Evolutionary conservation across 305 asterid species (phyloP), one percentile per base, ranked within the genome.

Genomic region (Rubia peregrina): DNA sequence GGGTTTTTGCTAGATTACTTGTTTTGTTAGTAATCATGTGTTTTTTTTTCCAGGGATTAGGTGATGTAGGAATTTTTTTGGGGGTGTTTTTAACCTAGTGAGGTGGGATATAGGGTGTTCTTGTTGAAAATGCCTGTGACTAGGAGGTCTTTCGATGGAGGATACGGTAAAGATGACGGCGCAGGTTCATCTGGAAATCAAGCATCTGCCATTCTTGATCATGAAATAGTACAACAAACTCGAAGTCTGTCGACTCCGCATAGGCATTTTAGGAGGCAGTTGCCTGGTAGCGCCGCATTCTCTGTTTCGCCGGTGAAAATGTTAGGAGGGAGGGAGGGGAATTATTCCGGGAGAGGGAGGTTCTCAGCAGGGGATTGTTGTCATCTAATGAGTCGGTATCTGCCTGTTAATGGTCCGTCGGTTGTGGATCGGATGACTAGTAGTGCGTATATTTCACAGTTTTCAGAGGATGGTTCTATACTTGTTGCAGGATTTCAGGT

Each of bases 401-500:
- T 89, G 74, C 99, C 99, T 0, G 76, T 83, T 61, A 21, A 74
- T 61, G 84, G 87, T 46, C 99, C 99, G 60, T 65, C 81, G 6
- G 78, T 77, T 61, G 41, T 94, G 7, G 96, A 94, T 76, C 77
- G 69, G 83, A 86, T 87, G 95, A 76, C 56, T 17, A 91, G 93
- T 57, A 74, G 88, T 73, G 86, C 88, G 10, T 94, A 91, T 61
- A 86, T 89, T 24, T 89, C 99, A 22, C 99, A 91, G 66, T 91
- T 89, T 85, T 91, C 99, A 0, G 78, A 78, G 14, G 98, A 91
- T 67, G 99, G 99, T 56, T 89, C 98, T 74, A 88, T 91, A 61
- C 90, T 94, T 68, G 84, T 91, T 73, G 95, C 98, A n/a, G 96
- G 93, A 67, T 91, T 89, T 85, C 98, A 94, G 99, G 99, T 94